A percentile compares a stretch with the other conserved stretches of the same genome.
These are phyloP conservation scores for Porcisia hertigi DNA, from an alignment of 208 protist species.

Conservation along the genomic window DNA sequence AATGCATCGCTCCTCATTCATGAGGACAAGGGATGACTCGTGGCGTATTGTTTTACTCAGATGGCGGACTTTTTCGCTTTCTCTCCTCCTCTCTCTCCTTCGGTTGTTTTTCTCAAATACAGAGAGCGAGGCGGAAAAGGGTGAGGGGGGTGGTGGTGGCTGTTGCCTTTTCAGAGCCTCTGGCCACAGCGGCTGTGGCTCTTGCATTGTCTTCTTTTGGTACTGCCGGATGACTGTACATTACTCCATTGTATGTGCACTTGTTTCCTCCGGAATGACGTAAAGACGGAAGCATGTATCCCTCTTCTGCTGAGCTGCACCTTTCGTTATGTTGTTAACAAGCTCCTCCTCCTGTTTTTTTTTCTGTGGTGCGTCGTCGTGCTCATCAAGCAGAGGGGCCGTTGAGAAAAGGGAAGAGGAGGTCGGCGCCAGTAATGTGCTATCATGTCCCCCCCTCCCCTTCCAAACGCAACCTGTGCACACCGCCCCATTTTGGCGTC, in stretches of 20 bases:
- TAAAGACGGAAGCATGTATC: neutral
- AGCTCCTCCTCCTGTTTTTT: neutral
- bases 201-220: neutral
- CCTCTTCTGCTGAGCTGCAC: neutral
- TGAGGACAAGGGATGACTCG: too few species aligned
- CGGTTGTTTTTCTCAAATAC: too few species aligned
- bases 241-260: neutral
- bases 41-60: too few species aligned
- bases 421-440: neutral
- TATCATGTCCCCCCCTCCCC: neutral
- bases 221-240: neutral
- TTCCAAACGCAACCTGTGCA: neutral
- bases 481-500: neutral
- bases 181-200: too few species aligned
- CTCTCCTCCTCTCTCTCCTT: too few species aligned
- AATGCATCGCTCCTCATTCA: too few species aligned
- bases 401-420: neutral
- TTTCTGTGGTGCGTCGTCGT: neutral
- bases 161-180: too few species aligned
- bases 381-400: neutral
- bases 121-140: too few species aligned
- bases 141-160: too few species aligned
- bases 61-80: too few species aligned
- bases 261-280: neutral
- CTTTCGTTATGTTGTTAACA: neutral